Percentiles rank a stretch among this genome's conserved stretches.
phyloP scores from a whole-genome alignment of 2,329 filamentous ascomycete species.

The Bipolaris bicolor region DNA sequence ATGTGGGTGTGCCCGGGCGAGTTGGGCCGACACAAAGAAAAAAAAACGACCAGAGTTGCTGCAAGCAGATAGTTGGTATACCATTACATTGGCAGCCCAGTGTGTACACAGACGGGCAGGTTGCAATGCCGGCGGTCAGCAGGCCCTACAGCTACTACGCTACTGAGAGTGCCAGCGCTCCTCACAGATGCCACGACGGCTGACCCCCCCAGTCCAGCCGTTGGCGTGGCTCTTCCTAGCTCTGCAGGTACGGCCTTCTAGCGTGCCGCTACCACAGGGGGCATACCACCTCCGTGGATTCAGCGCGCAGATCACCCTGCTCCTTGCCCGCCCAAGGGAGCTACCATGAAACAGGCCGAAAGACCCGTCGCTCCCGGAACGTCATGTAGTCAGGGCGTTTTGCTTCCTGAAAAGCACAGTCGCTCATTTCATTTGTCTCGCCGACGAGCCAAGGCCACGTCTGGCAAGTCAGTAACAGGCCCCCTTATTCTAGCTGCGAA shows the following conservation, averaged over 20 bases:
- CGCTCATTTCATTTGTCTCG: constrained; percentile 50
- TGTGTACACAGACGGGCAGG: too few relatives aligned
- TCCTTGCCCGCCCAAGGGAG: constrained; percentile 37
- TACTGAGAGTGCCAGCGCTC: constrained; percentile 11
- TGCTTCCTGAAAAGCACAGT: constrained; percentile 43
- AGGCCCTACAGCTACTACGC: not conserved
- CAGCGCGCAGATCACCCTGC: constrained; percentile 40
- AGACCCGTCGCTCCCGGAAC: constrained; percentile 48
- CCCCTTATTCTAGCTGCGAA: constrained; percentile 35
- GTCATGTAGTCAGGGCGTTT: constrained; percentile 48
- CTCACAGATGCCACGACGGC: not conserved
- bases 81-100: too few relatives aligned
- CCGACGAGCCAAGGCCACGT: constrained; percentile 43
- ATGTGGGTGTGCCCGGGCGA: too few relatives aligned
- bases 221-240: constrained; percentile 25
- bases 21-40: too few relatives aligned
- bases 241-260: constrained; percentile 32
- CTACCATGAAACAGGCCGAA: constrained; percentile 47
- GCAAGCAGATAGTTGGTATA: too few relatives aligned
- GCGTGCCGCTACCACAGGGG: constrained; percentile 22
- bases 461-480: constrained; percentile 37
- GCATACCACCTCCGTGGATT: constrained; percentile 31
- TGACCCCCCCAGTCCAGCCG: constrained; percentile 26
- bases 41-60: too few relatives aligned
- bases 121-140: not conserved